Base-by-base conservation (phyloP, 768 basidiomycete species). In the Kockovaella imperatae region DNA sequence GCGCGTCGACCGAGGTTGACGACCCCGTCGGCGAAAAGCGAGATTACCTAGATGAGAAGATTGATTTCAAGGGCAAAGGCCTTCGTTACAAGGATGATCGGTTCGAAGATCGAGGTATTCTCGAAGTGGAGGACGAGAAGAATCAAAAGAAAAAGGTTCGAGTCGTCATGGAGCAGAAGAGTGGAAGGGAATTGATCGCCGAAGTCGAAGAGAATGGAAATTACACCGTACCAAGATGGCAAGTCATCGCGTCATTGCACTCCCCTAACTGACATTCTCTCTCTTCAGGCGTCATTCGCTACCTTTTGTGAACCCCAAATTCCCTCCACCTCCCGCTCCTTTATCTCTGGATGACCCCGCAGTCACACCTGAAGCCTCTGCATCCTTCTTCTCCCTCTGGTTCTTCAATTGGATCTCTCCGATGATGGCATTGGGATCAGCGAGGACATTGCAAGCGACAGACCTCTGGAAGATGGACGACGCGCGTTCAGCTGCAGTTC, bases 391-490 rank as follows among this genome's bases (percentile, higher is more conserved):
- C 52, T 77, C 74, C 55, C 62, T 78, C 4, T 54, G 87, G 3
- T 82, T 80, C 26, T 91, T 88, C 55, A 69, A 70, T 35, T 90
- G 88, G 87, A 76, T 90, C 17, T 81, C 80, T 2, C 78, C 80
- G 2, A 70, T 90, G 20, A 76, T 91, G 53, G 64, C 68, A 5
- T 73, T 88, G 10, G 88, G 88, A 6, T 88, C 87, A 61, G 77
- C 80, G 6, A 78, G 88, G 6, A 85, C 88, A 1, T 76, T 93
- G 2, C 83, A 88, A 60, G 80, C 82, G 0, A 71, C 83, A 0
- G 88, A 91, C 69, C 75, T 91, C 3, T 90, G 83, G 76, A 84
- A 80, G 68, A 79, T 90, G 21, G 80, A 80, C 49, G 78, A 81
- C 30, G 67, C 78, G 18, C 78, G 81, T 21, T 75, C 78, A 1